These are phyloP conservation scores for Ampelocalamus luodianensis DNA, from an alignment of 176 grass and related monocot species.

Conservation along the genomic window DNA sequence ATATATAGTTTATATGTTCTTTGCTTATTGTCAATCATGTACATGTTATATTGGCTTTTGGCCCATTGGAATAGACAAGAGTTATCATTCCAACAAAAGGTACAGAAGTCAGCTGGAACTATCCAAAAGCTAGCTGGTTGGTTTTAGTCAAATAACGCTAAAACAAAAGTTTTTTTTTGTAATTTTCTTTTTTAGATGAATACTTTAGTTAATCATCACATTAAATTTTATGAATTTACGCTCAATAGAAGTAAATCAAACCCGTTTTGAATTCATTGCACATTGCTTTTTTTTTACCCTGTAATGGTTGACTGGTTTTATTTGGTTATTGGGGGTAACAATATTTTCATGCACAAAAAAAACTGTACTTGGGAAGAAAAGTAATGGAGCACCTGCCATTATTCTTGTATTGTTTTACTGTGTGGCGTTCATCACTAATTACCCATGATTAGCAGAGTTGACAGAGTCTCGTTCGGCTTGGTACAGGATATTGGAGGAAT, in stretches of 20 bases:
- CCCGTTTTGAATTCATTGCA: background rate
- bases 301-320: background rate
- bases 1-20: too few relatives aligned
- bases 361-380: background rate
- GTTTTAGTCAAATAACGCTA: constrained; percentile 1
- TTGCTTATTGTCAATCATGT: too few relatives aligned
- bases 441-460: too few relatives aligned
- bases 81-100: background rate
- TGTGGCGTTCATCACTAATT: background rate
- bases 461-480: too few relatives aligned
- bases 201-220: background rate
- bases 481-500: too few relatives aligned
- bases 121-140: background rate
- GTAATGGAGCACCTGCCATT: background rate
- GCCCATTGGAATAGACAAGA: too few relatives aligned
- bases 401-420: background rate
- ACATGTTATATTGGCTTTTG: too few relatives aligned
- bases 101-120: background rate
- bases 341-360: background rate
- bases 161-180: background rate
- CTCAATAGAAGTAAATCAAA: background rate
- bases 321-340: background rate
- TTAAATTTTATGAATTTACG: background rate
- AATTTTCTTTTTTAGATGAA: background rate
- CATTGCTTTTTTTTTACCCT: background rate